Base-by-base conservation (phyloP, 495 filamentous ascomycete genomes). In the Trichoderma parareesei region DNA sequence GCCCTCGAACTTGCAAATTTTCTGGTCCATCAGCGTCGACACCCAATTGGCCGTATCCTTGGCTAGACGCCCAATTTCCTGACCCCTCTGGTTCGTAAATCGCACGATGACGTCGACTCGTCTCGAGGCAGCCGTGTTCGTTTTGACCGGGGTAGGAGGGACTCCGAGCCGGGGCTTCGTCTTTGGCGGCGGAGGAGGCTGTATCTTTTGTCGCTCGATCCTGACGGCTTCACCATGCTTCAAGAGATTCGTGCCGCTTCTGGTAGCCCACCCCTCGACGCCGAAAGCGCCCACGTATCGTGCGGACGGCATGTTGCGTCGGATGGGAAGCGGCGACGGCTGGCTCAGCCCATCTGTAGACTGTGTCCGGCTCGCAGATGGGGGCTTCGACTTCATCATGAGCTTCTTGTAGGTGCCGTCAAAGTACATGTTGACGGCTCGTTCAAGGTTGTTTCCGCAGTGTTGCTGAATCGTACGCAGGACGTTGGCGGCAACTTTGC, bases 1-100 rank as follows among this genome's bases (percentile, higher is more conserved):
- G 0, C 90, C 95, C 69, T 94, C 91, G 68, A 98, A 93, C 13
- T 77, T 83, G 76, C 92, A 97, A 14, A 97, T 83, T 38, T 89
- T 90, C 72, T 97, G 94, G 68, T 98, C 94, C 62, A 98, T 86
- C 67, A 98, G 75, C 0, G 92, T 88, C 20, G 93, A 96, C 10
- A 98, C 89, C 92, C 95, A 98, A 61, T 87, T 85, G n/a, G 94
- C 92, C 13, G 84, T 88, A 44, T 98, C 94, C 65, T 90, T 90
- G 33, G 91, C 89, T n/a, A 98, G 75, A 68, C 94, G 80, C 16
- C 95, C 94, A 49, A 98, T 79, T 71, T 98, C 94, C 64, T 88
- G 85, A 13, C 93, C 93, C 61, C 74, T 79, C 4, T 77, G 71
- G 70, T 92, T 95, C 3, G 90, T 96, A 72, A 98, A 98, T 16